phyloP scores from a whole-genome alignment of 2,329 filamentous ascomycete genomes.

The Coniella lustricola region DNA sequence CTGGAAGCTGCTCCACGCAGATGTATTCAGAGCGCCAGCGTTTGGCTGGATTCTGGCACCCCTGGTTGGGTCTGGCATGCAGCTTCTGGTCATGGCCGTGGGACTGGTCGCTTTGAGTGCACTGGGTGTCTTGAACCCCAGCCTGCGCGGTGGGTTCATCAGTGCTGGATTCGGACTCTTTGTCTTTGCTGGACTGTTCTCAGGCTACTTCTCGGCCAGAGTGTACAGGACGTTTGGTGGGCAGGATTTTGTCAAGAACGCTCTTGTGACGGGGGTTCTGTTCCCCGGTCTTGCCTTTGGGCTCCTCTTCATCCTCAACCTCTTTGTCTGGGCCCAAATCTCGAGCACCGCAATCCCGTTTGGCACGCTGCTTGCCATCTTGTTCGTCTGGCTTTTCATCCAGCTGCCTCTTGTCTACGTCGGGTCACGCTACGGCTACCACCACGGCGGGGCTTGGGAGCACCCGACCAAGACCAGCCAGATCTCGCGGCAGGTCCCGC shows the following conservation, averaged over 20 bases:
- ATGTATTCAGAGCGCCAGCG: constrained; percentile 71
- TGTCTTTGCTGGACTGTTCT: constrained; percentile 75
- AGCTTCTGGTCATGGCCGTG: constrained; percentile 74
- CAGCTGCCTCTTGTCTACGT: constrained; percentile 79
- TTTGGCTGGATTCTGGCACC: constrained; percentile 70
- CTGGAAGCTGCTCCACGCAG: constrained; percentile 84
- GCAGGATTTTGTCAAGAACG: constrained; percentile 66
- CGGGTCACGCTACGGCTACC: constrained; percentile 71
- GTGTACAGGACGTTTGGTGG: constrained; percentile 81
- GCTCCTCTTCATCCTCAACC: constrained; percentile 71
- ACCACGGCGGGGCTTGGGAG: constrained; percentile 61
- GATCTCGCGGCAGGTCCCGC: constrained; percentile 67
- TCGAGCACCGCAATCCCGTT: constrained; percentile 85
- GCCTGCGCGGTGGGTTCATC: constrained; percentile 83
- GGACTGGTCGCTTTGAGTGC: constrained; percentile 68
- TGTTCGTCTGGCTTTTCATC: constrained; percentile 75
- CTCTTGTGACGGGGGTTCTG: constrained; percentile 66
- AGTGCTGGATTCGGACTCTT: constrained; percentile 79
- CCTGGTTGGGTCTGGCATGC: constrained; percentile 76
- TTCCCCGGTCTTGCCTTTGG: constrained; percentile 74
- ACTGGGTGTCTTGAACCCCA: constrained; percentile 73
- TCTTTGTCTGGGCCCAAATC: constrained; percentile 86
- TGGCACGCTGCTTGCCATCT: constrained; percentile 64
- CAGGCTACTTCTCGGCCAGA: constrained; percentile 78
- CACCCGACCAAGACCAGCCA: constrained; percentile 72